Evolutionary conservation across 2,329 filamentous ascomycete genomes (phyloP).

Genomic region (Chaetoscypha palmicola): DNA sequence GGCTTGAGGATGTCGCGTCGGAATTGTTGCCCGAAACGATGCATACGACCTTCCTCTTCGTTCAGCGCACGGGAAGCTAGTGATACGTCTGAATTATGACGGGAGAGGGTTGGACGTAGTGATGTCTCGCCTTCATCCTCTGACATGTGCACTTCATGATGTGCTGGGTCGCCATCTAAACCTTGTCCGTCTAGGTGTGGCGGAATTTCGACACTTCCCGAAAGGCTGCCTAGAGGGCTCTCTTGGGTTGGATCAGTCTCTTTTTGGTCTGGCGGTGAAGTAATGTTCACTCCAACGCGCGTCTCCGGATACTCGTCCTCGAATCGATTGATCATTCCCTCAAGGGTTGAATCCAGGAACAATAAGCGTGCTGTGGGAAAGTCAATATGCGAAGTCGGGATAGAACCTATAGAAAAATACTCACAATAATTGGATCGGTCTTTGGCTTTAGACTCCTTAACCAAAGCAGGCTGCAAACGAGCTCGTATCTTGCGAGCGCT

Average conservation of each 20-base stretch:
- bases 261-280: slow-evolving; percentile 15
- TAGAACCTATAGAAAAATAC: slow-evolving; percentile 30
- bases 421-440: slow-evolving; percentile 74
- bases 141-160: slow-evolving; percentile 28
- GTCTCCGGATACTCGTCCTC: slow-evolving; percentile 95
- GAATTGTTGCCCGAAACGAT: slow-evolving; percentile 60
- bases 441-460: slow-evolving; percentile 61
- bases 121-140: slow-evolving; percentile 34
- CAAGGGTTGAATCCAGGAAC: slow-evolving; percentile 82
- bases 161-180: slow-evolving; percentile 21
- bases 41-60: slow-evolving; percentile 63
- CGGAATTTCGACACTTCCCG: slow-evolving; percentile 10
- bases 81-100: slow-evolving; percentile 60
- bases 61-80: slow-evolving; percentile 57
- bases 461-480: slow-evolving; percentile 75
- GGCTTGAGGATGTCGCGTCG: slow-evolving; percentile 53
- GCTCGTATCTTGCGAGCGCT: slow-evolving; percentile 84
- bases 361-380: slow-evolving; percentile 55
- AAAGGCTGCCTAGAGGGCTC: slow-evolving; percentile 8
- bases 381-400: slow-evolving; percentile 11
- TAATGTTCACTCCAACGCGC: slow-evolving; percentile 34
- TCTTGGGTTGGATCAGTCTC: slow-evolving; percentile 13
- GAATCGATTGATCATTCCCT: slow-evolving; percentile 89
- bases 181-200: slow-evolving; percentile 11
- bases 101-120: slow-evolving; percentile 40